Percentiles rank a stretch among this genome's conserved stretches.
These are phyloP conservation scores for Apiotrichum gamsii DNA, from an alignment of 1,284 basidiomycete genomes.

Conservation along the genomic window DNA sequence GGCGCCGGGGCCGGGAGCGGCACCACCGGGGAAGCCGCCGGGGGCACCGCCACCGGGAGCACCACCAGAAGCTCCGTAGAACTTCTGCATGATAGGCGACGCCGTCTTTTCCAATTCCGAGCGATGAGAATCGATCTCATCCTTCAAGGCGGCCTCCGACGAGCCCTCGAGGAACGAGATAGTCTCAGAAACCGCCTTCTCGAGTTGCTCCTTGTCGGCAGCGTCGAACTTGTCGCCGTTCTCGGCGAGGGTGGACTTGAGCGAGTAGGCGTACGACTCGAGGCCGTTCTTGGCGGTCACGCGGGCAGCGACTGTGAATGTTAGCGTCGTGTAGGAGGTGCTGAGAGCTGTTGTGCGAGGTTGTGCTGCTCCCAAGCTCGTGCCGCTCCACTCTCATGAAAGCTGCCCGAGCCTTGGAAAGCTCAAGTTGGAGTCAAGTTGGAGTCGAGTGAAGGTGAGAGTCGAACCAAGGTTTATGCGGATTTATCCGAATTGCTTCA, in stretches of 20 bases:
- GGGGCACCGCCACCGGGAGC: slow-evolving; percentile 55
- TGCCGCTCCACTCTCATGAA: too few species aligned
- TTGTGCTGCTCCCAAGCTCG: too few species aligned
- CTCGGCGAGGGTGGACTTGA: slow-evolving; percentile 83
- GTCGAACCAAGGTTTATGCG: too few species aligned
- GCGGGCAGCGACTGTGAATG: slow-evolving; percentile 55
- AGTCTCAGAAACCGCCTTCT: slow-evolving; percentile 74
- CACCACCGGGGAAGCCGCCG: slow-evolving; percentile 52
- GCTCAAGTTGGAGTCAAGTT: too few species aligned
- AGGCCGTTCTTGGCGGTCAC: slow-evolving; percentile 62
- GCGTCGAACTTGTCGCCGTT: slow-evolving; percentile 80
- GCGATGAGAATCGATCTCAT: slow-evolving; percentile 90
- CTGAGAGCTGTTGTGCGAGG: too few species aligned
- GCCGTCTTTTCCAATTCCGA: slow-evolving; percentile 75
- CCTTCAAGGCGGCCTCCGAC: slow-evolving; percentile 76
- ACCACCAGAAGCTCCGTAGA: slow-evolving; percentile 81
- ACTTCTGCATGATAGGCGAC: slow-evolving; percentile 23
- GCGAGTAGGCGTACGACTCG: slow-evolving; percentile 91
- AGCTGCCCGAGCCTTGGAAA: too few species aligned
- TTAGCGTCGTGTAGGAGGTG: too few species aligned
- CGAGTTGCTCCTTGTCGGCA: slow-evolving; percentile 80
- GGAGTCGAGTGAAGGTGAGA: too few species aligned
- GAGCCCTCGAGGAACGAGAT: slow-evolving; percentile 88
- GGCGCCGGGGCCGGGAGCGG: slow-evolving; percentile 46
- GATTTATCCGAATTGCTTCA: too few species aligned